phyloP scores from a whole-genome alignment of 345 rosid species.

The Salix purpurea region DNA sequence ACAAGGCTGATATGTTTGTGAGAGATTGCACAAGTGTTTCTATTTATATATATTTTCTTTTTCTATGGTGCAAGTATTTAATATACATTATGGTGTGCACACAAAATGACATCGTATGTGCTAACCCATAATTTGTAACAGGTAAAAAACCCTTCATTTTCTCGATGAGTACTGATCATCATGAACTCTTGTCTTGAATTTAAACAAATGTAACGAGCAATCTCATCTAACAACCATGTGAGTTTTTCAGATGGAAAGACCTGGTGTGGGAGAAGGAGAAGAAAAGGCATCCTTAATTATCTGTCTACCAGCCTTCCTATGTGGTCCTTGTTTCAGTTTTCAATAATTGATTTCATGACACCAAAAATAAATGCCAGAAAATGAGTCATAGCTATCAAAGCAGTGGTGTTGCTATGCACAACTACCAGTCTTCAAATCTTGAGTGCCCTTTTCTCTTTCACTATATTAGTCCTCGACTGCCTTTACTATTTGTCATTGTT shows the following conservation, averaged over 20 bases:
- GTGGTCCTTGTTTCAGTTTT: neutral
- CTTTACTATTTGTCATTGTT: neutral
- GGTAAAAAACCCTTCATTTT: too few relatives aligned
- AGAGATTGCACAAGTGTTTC: neutral
- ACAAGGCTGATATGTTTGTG: neutral
- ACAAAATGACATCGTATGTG: too few relatives aligned
- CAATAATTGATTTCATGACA: too few relatives aligned
- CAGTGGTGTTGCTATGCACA: neutral
- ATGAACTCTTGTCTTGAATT: too few relatives aligned
- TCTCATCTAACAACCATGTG: neutral
- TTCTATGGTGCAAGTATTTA: too few relatives aligned
- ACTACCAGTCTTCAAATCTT: conserved; percentile 10
- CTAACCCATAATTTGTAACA: too few relatives aligned
- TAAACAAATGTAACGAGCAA: neutral
- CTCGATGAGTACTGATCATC: too few relatives aligned
- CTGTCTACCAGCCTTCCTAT: too few relatives aligned
- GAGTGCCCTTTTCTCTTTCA: neutral
- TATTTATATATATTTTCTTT: too few relatives aligned
- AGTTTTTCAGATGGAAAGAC: neutral
- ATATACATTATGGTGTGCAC: too few relatives aligned
- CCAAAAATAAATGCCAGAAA: neutral
- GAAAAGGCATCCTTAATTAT: neutral
- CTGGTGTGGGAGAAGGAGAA: neutral
- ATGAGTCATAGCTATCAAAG: neutral
- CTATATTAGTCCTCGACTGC: neutral